A percentile compares a stretch with the other conserved stretches of the same genome.
Evolutionary conservation across 2,329 filamentous ascomycete genomes (phyloP).

Genomic region (Colletotrichum somersetense): DNA sequence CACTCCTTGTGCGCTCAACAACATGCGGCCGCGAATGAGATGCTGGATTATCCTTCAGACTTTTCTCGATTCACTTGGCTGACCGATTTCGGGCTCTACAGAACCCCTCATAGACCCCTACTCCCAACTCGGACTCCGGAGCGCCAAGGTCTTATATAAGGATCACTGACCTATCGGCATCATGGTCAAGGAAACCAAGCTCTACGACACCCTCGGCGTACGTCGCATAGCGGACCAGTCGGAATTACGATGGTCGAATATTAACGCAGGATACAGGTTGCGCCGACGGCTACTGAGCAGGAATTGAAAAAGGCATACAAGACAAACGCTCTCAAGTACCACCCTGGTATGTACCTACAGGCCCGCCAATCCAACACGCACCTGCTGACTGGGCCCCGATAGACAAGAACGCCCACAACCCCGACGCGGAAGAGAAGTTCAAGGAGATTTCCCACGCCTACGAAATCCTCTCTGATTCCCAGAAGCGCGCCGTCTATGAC

Average conservation of each 20-base stretch:
- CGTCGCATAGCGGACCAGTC: conserved; percentile 48
- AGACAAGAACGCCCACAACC: conserved; percentile 98
- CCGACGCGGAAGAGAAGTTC: conserved; percentile 95
- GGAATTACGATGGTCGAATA: background rate
- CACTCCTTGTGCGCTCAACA: background rate
- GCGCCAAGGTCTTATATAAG: conserved; percentile 34
- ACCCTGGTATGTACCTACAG: conserved; percentile 75
- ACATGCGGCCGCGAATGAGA: background rate
- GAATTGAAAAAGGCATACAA: conserved; percentile 95
- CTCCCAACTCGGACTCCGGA: conserved; percentile 2
- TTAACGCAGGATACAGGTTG: conserved; percentile 66
- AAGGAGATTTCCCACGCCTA: conserved; percentile 97
- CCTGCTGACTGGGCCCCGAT: conserved; percentile 24
- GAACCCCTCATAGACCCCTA: conserved; percentile 35
- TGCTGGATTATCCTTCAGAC: background rate
- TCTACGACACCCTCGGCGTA: conserved; percentile 85
- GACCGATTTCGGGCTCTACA: conserved; percentile 17
- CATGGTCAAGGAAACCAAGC: conserved; percentile 86
- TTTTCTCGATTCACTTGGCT: conserved; percentile 10
- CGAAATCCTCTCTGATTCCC: conserved; percentile 90
- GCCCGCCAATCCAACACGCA: background rate
- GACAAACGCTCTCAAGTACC: conserved; percentile 83
- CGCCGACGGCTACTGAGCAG: conserved; percentile 82
- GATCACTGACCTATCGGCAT: conserved; percentile 27
- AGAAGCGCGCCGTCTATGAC: conserved; percentile 94